Conservation (phyloP, 2,329 filamentous ascomycete genomes). For the Colletotrichum musicola region DNA sequence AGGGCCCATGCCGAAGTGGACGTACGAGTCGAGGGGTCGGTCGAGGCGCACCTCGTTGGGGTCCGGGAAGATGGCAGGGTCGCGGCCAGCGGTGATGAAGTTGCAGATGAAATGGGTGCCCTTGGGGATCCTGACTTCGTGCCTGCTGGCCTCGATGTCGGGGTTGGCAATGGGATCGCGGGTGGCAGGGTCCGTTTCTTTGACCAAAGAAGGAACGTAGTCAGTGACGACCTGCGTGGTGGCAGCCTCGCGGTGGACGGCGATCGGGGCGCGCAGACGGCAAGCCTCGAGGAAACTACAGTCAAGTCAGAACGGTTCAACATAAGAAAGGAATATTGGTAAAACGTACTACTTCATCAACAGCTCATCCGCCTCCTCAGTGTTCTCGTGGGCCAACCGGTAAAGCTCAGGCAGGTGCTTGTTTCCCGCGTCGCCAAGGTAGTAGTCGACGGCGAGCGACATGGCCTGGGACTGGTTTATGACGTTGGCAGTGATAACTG, state of each 20-base stretch:
- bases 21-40: constrained; percentile 63
- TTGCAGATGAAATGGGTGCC: constrained; percentile 65
- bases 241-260: constrained; percentile 60
- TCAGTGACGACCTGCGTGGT: constrained; percentile 46
- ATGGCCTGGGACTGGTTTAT: constrained; percentile 71
- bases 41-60: constrained; percentile 63
- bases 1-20: constrained; percentile 64
- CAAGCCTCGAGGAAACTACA: constrained; percentile 66
- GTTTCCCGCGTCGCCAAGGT: constrained; percentile 63
- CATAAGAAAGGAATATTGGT: neutral
- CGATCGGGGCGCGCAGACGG: constrained; percentile 65
- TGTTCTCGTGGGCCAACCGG: constrained; percentile 61
- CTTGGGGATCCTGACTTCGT: constrained; percentile 41
- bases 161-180: constrained; percentile 39
- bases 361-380: constrained; percentile 63
- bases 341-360: constrained; percentile 49
- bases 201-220: constrained; percentile 41
- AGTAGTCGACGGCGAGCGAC: constrained; percentile 71
- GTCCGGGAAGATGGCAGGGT: constrained; percentile 62
- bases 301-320: neutral
- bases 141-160: constrained; percentile 33
- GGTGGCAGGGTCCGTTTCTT: constrained; percentile 39
- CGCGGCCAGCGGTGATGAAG: constrained; percentile 62
- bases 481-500: constrained; percentile 67
- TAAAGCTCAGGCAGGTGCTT: constrained; percentile 65